phyloP scores from a whole-genome alignment of 768 basidiomycete species.

The Multifurca ochricompacta region DNA sequence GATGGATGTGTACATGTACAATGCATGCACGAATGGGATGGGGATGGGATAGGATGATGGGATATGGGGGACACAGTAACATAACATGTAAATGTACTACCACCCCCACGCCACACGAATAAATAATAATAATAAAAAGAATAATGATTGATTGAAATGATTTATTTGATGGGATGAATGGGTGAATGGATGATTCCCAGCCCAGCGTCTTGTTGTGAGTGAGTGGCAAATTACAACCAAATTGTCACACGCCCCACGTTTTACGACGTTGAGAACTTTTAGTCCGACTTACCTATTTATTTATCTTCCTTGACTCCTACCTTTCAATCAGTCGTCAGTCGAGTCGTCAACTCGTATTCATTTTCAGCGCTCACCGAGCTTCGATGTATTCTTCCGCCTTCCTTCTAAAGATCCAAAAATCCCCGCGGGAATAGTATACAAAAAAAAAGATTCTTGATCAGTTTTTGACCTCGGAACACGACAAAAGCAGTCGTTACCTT shows the following conservation, averaged over 20 bases:
- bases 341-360: not conserved
- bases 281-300: slow-evolving; percentile 21
- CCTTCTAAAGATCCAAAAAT: slow-evolving; percentile 3
- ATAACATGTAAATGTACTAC: too few relatives aligned
- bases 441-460: slow-evolving; percentile 5
- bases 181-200: too few relatives aligned
- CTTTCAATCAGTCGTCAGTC: slow-evolving; percentile 3
- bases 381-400: slow-evolving; percentile 5
- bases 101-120: too few relatives aligned
- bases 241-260: slow-evolving; percentile 37
- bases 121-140: too few relatives aligned
- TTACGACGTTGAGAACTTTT: slow-evolving; percentile 30
- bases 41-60: too few relatives aligned
- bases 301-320: not conserved
- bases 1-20: too few relatives aligned
- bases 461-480: slow-evolving; percentile 3
- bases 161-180: too few relatives aligned
- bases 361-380: slow-evolving; percentile 4
- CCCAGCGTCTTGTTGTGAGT: too few relatives aligned
- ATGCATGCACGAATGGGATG: too few relatives aligned
- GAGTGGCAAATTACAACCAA: slow-evolving; percentile 13
- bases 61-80: too few relatives aligned
- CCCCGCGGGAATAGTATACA: slow-evolving; percentile 17
- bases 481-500: not conserved
- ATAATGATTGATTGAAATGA: too few relatives aligned